Conservation (phyloP, 345 rosid genomes). For the Eucalyptus curtisii region DNA sequence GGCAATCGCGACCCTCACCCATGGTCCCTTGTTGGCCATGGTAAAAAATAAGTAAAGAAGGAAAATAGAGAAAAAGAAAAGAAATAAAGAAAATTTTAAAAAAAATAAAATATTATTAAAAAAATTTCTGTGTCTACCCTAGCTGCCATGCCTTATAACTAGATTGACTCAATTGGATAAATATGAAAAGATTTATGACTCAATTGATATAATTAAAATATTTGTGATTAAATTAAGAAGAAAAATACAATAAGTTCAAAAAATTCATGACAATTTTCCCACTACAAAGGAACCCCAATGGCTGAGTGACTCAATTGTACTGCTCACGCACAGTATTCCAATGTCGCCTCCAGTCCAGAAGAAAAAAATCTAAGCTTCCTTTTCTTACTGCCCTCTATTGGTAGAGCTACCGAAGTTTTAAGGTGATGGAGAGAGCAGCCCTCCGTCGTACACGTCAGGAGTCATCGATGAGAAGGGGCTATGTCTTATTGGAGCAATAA, state of each 20-base stretch:
- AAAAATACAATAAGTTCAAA: too few species aligned
- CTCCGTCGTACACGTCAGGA: background rate
- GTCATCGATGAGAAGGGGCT: background rate
- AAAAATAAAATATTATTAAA: too few species aligned
- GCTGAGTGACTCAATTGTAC: background rate
- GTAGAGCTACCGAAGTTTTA: background rate
- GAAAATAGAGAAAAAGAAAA: background rate
- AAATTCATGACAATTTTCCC: too few species aligned
- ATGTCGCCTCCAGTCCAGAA: background rate
- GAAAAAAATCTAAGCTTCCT: background rate
- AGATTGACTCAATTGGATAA: too few species aligned
- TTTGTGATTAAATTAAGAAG: too few species aligned
- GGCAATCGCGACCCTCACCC: fast-evolving
- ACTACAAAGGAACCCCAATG: background rate
- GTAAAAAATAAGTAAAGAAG: background rate
- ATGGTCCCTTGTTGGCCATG: background rate
- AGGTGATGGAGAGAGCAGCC: background rate
- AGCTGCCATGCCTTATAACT: too few species aligned
- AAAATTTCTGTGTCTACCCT: background rate
- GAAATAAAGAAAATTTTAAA: too few species aligned
- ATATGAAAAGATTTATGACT: too few species aligned
- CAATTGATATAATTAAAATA: too few species aligned
- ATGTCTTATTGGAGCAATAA: background rate
- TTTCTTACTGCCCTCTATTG: background rate
- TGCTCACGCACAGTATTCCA: background rate